phyloP scores from a whole-genome alignment of 768 basidiomycete species.

The Agaricus bisporus region DNA sequence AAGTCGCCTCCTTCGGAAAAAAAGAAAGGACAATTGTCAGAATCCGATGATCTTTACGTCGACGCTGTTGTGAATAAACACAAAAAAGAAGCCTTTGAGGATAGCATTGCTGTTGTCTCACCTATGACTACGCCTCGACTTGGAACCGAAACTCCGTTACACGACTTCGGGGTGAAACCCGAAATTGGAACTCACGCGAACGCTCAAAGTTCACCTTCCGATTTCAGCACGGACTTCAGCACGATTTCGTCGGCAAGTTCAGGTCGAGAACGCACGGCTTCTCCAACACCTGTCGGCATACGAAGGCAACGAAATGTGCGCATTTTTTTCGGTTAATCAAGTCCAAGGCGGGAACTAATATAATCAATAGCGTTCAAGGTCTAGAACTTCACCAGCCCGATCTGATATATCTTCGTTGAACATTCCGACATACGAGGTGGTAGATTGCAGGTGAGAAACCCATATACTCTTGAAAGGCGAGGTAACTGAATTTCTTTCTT shows the following conservation, averaged over 20 bases:
- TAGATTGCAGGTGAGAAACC: slow-evolving; percentile 19
- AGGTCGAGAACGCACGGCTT: not conserved
- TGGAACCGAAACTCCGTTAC: not conserved
- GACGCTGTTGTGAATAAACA: not conserved
- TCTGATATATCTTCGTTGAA: slow-evolving; percentile 10
- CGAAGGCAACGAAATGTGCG: not conserved
- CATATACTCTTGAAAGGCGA: not conserved
- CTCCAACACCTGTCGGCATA: not conserved
- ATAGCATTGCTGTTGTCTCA: not conserved
- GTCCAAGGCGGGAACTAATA: not conserved
- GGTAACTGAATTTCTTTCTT: not conserved
- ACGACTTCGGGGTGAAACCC: slow-evolving; percentile 5
- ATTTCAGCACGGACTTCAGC: slow-evolving; percentile 8
- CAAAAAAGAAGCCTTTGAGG: not conserved
- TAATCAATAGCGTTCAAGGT: not conserved
- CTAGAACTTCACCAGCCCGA: not conserved
- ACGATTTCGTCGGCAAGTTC: slow-evolving; percentile 9
- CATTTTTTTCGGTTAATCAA: not conserved
- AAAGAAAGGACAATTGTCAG: not conserved
- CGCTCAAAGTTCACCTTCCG: not conserved
- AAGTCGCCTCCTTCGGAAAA: not conserved
- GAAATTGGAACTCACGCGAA: not conserved
- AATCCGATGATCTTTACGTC: not conserved
- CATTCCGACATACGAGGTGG: slow-evolving; percentile 15
- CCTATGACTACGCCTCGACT: slow-evolving; percentile 6